Percentiles rank a stretch among this genome's conserved stretches.
Conservation (phyloP, 1,284 basidiomycete species). For the Cutaneotrichosporon sp. region DNA sequence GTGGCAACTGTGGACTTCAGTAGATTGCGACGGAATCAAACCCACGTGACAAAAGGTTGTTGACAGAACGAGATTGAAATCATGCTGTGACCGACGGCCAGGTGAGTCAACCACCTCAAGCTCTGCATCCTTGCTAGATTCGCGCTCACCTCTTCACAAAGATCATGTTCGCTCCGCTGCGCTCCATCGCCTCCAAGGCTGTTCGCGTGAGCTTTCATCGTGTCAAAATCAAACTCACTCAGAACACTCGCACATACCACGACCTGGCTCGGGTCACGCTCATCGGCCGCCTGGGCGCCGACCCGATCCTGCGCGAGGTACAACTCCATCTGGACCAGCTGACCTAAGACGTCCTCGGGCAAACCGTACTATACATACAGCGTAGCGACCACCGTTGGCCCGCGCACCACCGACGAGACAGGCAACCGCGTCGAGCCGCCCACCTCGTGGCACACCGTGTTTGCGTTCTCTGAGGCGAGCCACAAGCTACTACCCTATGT, state of each 20-base stretch:
- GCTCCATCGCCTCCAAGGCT: not conserved
- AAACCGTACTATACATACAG: constrained; percentile 46
- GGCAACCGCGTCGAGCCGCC: constrained; percentile 30
- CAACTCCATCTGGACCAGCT: constrained; percentile 3
- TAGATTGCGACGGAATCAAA: too few species aligned
- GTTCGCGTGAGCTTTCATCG: too few species aligned
- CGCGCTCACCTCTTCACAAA: too few species aligned
- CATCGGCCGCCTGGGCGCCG: constrained; percentile 45
- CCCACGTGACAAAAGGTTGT: too few species aligned
- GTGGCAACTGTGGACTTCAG: too few species aligned
- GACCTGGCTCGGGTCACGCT: constrained; percentile 44
- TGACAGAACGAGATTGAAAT: not conserved
- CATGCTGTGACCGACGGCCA: not conserved
- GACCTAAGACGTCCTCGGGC: constrained; percentile 33
- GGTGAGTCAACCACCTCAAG: not conserved
- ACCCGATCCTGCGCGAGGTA: constrained; percentile 40
- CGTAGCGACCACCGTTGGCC: constrained; percentile 38
- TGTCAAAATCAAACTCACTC: too few species aligned
- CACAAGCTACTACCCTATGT: constrained; percentile 33
- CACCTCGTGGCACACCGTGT: constrained; percentile 48
- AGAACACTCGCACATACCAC: constrained; percentile 12
- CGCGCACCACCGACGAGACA: constrained; percentile 23
- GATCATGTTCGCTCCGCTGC: not conserved
- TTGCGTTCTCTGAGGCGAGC: constrained; percentile 41
- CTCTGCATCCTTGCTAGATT: not conserved